Evolutionary conservation across 2,329 filamentous ascomycete species (phyloP), one percentile per base, ranked within the genome.

Genomic region (Fusarium tanahbumbuense): DNA sequence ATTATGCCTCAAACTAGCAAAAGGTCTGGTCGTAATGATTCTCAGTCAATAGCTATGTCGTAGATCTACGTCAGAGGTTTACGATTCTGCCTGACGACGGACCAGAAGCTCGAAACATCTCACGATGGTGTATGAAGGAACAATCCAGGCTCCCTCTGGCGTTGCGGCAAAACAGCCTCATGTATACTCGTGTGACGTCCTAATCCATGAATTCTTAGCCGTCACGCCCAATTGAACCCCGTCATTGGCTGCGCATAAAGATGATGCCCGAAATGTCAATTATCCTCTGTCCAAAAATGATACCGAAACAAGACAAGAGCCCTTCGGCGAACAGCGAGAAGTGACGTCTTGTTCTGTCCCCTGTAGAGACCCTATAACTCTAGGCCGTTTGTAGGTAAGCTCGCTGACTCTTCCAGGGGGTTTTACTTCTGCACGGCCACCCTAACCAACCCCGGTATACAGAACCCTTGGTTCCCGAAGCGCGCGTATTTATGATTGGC

Each of bases 381-480:
- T 68, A 73, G 63, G 28, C 68, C 56, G 41, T 47, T 72, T 73
- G 41, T n/a, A 68, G 70, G 62, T 60, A 73, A 62, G 62, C 42
- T 47, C 27, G 68, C 69, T 73, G 69, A 70, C 71, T 50, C 34
- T 56, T 32, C 34, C 56, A 30, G 45, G 61, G 61, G 55, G 5
- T 41, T 18, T n/a, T 47, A 28, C 20, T 28, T 30, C n/a, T 52
- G 71, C 73, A 75, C 65, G 73, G 73, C 71, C 71, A 70, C 71
- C 56, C 55, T 61, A 32, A 64, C 69, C 67, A 67, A 68, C 58
- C 59, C 57, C 41, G 30, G 56, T 44, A 46, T 34, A 41, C 30
- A 53, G 7, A 23, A 20, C 27, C 23, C 22, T 37, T 52, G 37
- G 60, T 37, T 65, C 22, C 40, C 27, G 45, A 37, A 45, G 27